A percentile compares a stretch with the other conserved stretches of the same genome.
Conservation (phyloP, 202 grass and related monocot species). For the Eragrostis tef region DNA sequence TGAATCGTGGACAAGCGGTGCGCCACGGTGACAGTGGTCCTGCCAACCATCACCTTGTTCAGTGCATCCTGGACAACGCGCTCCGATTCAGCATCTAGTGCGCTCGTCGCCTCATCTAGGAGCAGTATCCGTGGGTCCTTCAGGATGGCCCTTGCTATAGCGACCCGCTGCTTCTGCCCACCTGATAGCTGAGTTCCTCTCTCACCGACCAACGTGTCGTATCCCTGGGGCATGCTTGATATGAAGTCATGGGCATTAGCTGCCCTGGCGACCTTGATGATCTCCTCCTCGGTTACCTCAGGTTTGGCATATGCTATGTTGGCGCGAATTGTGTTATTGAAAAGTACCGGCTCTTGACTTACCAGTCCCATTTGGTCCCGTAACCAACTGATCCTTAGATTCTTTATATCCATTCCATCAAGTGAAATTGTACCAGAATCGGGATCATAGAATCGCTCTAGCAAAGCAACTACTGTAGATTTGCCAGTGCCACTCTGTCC, state of each 20-base stretch:
- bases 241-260: slow-evolving; percentile 63
- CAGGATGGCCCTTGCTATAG: no score
- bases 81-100: no score
- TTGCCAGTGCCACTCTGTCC: slow-evolving; percentile 59
- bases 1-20: no score
- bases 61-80: no score
- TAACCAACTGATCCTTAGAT: slow-evolving; percentile 53
- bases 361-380: slow-evolving; percentile 59
- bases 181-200: slow-evolving; percentile 38
- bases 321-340: slow-evolving; percentile 21
- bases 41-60: no score
- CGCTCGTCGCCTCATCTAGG: no score
- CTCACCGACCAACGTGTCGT: slow-evolving; percentile 43
- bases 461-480: slow-evolving; percentile 53
- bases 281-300: slow-evolving; percentile 55
- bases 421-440: slow-evolving; percentile 50
- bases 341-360: slow-evolving; percentile 61
- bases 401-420: slow-evolving; percentile 50
- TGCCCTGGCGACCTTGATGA: slow-evolving; percentile 44
- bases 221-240: slow-evolving; percentile 59
- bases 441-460: slow-evolving; percentile 62
- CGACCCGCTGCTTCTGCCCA: neutral
- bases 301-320: slow-evolving; percentile 66
- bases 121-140: no score
- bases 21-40: no score